Evolutionary conservation across 169 alveolate species (phyloP).

Genomic region (Cryptosporidium sp.): DNA sequence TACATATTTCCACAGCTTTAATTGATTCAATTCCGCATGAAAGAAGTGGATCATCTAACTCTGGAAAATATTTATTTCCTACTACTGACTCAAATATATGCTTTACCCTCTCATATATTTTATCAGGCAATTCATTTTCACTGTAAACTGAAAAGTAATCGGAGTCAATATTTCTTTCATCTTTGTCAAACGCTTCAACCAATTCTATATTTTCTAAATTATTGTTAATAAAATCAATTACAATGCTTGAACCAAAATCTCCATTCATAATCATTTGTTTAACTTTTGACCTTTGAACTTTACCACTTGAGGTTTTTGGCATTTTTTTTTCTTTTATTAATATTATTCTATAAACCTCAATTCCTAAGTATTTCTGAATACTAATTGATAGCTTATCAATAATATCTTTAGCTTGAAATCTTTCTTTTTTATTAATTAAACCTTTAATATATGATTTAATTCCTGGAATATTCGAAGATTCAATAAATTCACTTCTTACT

Average conservation of each 20-base stretch:
- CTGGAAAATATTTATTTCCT: constrained; percentile 48
- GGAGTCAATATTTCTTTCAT: constrained; percentile 6
- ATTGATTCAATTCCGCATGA: constrained; percentile 85
- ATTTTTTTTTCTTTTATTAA: constrained; percentile 46
- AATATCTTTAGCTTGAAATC: constrained; percentile 1
- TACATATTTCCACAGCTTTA: constrained; percentile 87
- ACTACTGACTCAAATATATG: constrained; percentile 25
- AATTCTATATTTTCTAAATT: not conserved
- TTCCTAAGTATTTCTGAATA: constrained; percentile 24
- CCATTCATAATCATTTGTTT: constrained; percentile 60
- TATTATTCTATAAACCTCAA: constrained; percentile 25
- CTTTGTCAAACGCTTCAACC: not conserved
- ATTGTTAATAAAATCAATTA: not conserved
- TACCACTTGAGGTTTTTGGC: constrained; percentile 80
- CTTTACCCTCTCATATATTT: constrained; percentile 27
- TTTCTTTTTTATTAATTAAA: constrained; percentile 32
- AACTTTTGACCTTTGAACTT: constrained; percentile 74
- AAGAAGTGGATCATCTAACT: constrained; percentile 80
- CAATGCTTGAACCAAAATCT: constrained; percentile 5
- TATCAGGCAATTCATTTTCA: constrained; percentile 19
- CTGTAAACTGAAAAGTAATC: constrained; percentile 61
- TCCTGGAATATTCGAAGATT: not conserved
- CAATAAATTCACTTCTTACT: constrained; percentile 49
- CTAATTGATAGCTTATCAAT: not conserved
- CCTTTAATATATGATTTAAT: constrained; percentile 6